Evolutionary conservation across 2,329 filamentous ascomycete genomes (phyloP), one percentile per base, ranked within the genome.

Genomic region (Cytospora mali): DNA sequence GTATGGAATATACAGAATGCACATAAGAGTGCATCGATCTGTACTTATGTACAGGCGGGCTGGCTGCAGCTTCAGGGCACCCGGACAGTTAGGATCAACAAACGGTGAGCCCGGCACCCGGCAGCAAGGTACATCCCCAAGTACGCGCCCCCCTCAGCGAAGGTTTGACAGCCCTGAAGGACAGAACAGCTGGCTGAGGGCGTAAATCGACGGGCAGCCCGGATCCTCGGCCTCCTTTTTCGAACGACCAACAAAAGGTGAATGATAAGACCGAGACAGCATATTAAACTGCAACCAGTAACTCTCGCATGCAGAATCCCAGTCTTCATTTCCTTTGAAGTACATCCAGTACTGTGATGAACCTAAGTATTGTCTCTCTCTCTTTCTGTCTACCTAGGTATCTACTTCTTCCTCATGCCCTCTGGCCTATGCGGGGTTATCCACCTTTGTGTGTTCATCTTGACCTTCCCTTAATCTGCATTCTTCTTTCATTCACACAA

Each of bases 191-290:
- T 46, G 42, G 21, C n/a, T 23, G 6, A 46, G n/a, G 42, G 42
- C 42, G 42, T 46, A 23, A 18, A 21, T 46, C 18, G 42, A 46
- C 42, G 42, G 42, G 42, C 42, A 46, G 42, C n/a, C 31, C 9
- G 42, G 42, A 23, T 46, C 42, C 42, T 46, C 42, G 21, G 42
- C 42, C 42, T 46, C 42, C 42, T 46, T 46, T n/a, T n/a, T 46
- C 42, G 7, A 6, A n/a, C 42, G 42, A 21, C n/a, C n/a, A 6
- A 46, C 2, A 46, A 9, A 7, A 42, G 39, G 6, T 42, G 39
- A 10, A 21, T 21, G 7, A 21, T 9, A 42, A 42, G 39, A n/a
- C 18, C 18, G 18, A 42, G 7, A 42, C 39, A 42, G 39, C n/a
- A n/a, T n/a, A 42, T 42, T 21, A 7, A 42, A 10, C 39, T 42